Evolutionary conservation across 2,329 filamentous ascomycete genomes (phyloP).

Genomic region (Gnomoniopsis sp.): DNA sequence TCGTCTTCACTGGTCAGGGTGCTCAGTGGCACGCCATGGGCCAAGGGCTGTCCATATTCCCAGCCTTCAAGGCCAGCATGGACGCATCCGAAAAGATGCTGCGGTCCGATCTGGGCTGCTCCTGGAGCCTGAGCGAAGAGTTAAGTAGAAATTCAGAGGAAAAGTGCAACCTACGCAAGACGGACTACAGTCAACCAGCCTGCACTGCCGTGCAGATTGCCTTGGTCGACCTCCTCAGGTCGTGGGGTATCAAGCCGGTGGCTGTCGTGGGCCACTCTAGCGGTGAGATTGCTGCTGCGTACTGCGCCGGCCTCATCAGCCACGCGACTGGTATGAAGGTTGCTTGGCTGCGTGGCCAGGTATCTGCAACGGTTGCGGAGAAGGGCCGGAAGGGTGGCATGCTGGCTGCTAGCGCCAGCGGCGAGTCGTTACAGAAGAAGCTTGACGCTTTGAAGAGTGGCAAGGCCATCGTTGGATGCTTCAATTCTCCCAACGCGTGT

Average conservation of each 20-base stretch:
- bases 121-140: conserved; percentile 10
- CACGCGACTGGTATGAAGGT: conserved; percentile 26
- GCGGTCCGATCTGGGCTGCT: conserved; percentile 8
- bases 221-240: conserved; percentile 33
- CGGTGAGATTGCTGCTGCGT: conserved; percentile 38
- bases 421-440: background rate
- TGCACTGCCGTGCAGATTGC: conserved; percentile 47
- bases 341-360: conserved; percentile 46
- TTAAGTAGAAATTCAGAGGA: background rate
- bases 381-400: conserved; percentile 28
- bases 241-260: conserved; percentile 26
- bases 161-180: background rate
- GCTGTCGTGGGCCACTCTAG: conserved; percentile 36
- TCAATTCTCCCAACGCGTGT: background rate
- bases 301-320: conserved; percentile 17
- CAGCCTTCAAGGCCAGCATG: conserved; percentile 13
- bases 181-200: conserved; percentile 37
- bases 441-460: background rate
- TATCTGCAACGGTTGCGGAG: conserved; percentile 39
- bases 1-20: conserved; percentile 21
- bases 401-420: background rate
- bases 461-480: conserved; percentile 2
- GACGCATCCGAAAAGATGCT: background rate
- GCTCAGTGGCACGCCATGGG: conserved; percentile 24
- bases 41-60: conserved; percentile 17